Evolutionary conservation across 2,329 filamentous ascomycete genomes (phyloP).

Genomic region (Trichoderma endophyticum): DNA sequence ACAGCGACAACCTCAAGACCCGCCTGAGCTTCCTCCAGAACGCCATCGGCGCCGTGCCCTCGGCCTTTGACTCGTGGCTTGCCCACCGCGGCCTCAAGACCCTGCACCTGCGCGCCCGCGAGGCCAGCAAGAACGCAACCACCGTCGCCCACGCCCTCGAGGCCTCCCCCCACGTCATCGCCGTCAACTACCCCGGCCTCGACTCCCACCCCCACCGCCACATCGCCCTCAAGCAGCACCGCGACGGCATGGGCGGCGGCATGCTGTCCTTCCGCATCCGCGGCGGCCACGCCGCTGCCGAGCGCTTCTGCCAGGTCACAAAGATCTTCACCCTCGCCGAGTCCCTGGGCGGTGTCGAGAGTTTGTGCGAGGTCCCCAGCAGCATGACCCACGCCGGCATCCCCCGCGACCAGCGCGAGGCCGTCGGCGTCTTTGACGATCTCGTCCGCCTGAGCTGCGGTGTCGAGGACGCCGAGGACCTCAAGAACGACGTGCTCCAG

Average conservation of each 20-base stretch:
- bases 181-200: slow-evolving; percentile 94
- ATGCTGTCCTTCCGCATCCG: slow-evolving; percentile 96
- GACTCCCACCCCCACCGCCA: slow-evolving; percentile 80
- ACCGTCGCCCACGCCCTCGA: slow-evolving; percentile 74
- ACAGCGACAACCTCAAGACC: slow-evolving; percentile 73
- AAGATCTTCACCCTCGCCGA: slow-evolving; percentile 92
- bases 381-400: slow-evolving; percentile 98
- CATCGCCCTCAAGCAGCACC: slow-evolving; percentile 87
- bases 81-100: slow-evolving; percentile 97
- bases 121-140: slow-evolving; percentile 78
- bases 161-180: slow-evolving; percentile 73
- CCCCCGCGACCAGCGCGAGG: slow-evolving; percentile 83
- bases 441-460: slow-evolving; percentile 91
- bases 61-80: slow-evolving; percentile 95
- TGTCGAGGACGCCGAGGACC: slow-evolving; percentile 83
- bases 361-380: slow-evolving; percentile 84
- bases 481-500: slow-evolving; percentile 76
- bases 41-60: slow-evolving; percentile 92
- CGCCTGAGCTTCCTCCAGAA: slow-evolving; percentile 91
- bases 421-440: slow-evolving; percentile 91
- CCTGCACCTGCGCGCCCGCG: slow-evolving; percentile 83
- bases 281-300: slow-evolving; percentile 80
- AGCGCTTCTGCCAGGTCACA: slow-evolving; percentile 87
- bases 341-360: slow-evolving; percentile 88
- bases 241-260: slow-evolving; percentile 88